These are phyloP conservation scores for Omphalotus olearius DNA, from an alignment of 1,284 basidiomycete species.

Conservation along the genomic window DNA sequence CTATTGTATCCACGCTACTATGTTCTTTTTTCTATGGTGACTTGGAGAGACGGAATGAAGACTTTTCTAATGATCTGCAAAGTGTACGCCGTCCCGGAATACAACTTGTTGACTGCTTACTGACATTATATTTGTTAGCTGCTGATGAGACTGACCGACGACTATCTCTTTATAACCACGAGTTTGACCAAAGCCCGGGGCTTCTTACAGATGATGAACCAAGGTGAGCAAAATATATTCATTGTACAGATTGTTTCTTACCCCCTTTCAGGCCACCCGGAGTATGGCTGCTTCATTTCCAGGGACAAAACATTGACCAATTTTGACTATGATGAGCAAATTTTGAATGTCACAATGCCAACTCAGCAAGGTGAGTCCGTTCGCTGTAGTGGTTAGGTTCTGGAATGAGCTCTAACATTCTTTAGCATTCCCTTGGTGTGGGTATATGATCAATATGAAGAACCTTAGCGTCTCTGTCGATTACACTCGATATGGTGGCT, in stretches of 20 bases:
- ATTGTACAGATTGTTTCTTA: neutral
- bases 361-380: slow-evolving; percentile 39
- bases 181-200: slow-evolving; percentile 54
- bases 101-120: neutral
- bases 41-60: slow-evolving; percentile 67
- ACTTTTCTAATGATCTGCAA: slow-evolving; percentile 52
- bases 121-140: slow-evolving; percentile 41
- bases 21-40: slow-evolving; percentile 95
- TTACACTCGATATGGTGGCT: slow-evolving; percentile 60
- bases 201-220: slow-evolving; percentile 80
- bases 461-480: slow-evolving; percentile 77
- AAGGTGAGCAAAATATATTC: slow-evolving; percentile 40
- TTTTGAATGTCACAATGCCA: slow-evolving; percentile 49
- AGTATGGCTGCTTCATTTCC: slow-evolving; percentile 91
- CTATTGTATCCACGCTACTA: slow-evolving; percentile 82
- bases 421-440: slow-evolving; percentile 89
- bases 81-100: slow-evolving; percentile 46
- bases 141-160: slow-evolving; percentile 86
- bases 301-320: slow-evolving; percentile 87
- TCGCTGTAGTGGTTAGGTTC: neutral
- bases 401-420: neutral
- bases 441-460: slow-evolving; percentile 70
- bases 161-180: slow-evolving; percentile 89
- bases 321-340: slow-evolving; percentile 63
- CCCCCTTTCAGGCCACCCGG: slow-evolving; percentile 64